Evolutionary conservation across 2,329 filamentous ascomycete genomes (phyloP).

Genomic region (Parascedosporium putredinis): DNA sequence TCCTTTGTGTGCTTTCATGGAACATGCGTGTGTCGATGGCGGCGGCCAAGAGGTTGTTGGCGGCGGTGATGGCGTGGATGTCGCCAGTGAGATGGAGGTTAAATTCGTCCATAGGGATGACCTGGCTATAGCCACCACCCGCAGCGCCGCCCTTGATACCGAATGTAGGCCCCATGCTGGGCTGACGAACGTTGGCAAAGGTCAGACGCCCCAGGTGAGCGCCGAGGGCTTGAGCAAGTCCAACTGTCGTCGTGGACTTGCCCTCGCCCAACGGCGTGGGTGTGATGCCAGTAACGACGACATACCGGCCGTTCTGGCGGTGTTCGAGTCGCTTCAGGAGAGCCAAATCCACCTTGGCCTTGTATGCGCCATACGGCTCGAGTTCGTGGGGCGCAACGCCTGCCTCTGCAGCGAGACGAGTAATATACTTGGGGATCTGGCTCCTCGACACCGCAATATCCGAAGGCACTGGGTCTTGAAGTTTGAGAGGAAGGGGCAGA

Average conservation of each 20-base stretch:
- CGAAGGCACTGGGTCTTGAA: slow-evolving; percentile 76
- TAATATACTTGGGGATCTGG: slow-evolving; percentile 88
- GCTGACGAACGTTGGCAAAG: slow-evolving; percentile 95
- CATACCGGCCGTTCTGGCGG: slow-evolving; percentile 78
- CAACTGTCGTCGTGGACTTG: slow-evolving; percentile 96
- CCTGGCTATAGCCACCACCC: slow-evolving; percentile 95
- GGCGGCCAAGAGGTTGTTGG: slow-evolving; percentile 92
- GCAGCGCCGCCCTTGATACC: slow-evolving; percentile 98
- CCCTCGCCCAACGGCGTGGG: slow-evolving; percentile 94
- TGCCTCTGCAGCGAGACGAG: slow-evolving; percentile 70
- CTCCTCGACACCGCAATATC: slow-evolving; percentile 87
- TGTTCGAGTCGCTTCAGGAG: slow-evolving; percentile 77
- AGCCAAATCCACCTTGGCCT: slow-evolving; percentile 84
- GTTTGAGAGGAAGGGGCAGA: slow-evolving; percentile 70
- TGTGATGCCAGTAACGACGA: slow-evolving; percentile 91
- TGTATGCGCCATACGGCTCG: slow-evolving; percentile 89
- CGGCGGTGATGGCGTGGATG: slow-evolving; percentile 93
- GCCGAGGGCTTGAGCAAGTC: slow-evolving; percentile 83
- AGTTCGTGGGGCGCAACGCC: slow-evolving; percentile 83
- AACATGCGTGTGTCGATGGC: slow-evolving; percentile 98
- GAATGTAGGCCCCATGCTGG: slow-evolving; percentile 94
- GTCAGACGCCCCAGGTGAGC: slow-evolving; percentile 78
- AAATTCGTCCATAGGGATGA: slow-evolving; percentile 99
- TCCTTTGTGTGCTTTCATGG: slow-evolving; percentile 96
- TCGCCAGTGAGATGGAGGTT: slow-evolving; percentile 96